Conservation (phyloP, 192 early-diverging fungal genomes). For the Funneliformis geosporum region DNA sequence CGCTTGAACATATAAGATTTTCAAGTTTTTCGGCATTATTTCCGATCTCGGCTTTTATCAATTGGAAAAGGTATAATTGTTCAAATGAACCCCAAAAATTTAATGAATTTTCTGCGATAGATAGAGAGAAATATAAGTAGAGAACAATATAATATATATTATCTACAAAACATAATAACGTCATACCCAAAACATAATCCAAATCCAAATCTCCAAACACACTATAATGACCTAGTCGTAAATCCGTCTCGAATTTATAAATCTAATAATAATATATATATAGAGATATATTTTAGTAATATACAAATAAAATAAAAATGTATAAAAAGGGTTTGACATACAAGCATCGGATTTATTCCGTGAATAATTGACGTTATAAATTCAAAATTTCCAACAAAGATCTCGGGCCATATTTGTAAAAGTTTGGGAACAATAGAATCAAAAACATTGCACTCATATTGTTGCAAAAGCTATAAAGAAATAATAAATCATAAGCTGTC, state of each 20-base stretch:
- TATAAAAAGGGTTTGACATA: neutral
- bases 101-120: neutral
- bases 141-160: too few species aligned
- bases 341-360: slow-evolving; percentile 6
- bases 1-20: neutral
- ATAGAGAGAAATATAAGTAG: neutral
- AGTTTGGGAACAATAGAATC: neutral
- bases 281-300: neutral
- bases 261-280: neutral
- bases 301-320: neutral
- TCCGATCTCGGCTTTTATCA: neutral
- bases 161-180: neutral
- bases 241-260: slow-evolving; percentile 19
- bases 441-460: neutral
- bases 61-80: slow-evolving; percentile 3
- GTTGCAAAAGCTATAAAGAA: neutral
- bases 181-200: neutral
- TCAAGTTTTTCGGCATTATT: neutral
- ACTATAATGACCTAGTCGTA: neutral
- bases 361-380: neutral
- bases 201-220: neutral
- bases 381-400: neutral
- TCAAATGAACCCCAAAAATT: slow-evolving; percentile 13
- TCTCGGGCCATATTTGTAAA: neutral
- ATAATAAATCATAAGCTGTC: neutral